A percentile compares a stretch with the other conserved stretches of the same genome.
These are phyloP conservation scores for Oryza australiensis DNA, from an alignment of 176 grass and related monocot genomes.

Conservation along the genomic window DNA sequence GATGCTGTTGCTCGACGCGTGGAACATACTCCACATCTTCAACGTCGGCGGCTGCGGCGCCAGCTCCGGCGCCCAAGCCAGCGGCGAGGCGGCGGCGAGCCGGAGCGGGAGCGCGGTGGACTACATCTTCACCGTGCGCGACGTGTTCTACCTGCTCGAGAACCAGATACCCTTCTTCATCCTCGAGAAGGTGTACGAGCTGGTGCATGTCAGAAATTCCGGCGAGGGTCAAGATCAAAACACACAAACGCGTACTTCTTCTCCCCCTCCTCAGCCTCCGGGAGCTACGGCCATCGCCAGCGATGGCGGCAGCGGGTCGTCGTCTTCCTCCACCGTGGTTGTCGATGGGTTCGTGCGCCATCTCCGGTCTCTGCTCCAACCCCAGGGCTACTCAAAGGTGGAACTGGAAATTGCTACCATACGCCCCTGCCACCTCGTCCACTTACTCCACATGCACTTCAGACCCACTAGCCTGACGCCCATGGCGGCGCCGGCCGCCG, in stretches of 20 bases:
- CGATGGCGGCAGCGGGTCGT: no score
- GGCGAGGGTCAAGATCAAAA: background rate
- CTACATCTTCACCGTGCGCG: background rate
- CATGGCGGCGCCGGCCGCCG: background rate
- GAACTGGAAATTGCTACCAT: no score
- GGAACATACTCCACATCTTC: background rate
- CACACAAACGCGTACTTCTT: no score
- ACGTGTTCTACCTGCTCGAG: background rate
- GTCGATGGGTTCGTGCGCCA: background rate
- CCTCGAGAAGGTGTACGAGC: background rate
- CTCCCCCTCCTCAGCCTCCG: no score
- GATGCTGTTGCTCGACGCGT: background rate
- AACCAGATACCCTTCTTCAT: background rate
- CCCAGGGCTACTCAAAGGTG: background rate
- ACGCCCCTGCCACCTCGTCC: background rate
- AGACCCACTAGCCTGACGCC: background rate
- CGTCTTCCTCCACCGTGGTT: background rate
- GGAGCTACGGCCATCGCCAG: no score
- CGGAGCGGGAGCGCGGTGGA: background rate
- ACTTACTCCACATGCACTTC: conserved; percentile 4
- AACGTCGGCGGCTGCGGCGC: background rate
- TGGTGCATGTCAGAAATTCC: background rate
- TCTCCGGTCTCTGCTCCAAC: background rate
- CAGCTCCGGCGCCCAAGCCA: background rate
- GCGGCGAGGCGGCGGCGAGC: background rate